Evolutionary conservation across 2,329 filamentous ascomycete species (phyloP).

Genomic region (Fusarium buxicola): DNA sequence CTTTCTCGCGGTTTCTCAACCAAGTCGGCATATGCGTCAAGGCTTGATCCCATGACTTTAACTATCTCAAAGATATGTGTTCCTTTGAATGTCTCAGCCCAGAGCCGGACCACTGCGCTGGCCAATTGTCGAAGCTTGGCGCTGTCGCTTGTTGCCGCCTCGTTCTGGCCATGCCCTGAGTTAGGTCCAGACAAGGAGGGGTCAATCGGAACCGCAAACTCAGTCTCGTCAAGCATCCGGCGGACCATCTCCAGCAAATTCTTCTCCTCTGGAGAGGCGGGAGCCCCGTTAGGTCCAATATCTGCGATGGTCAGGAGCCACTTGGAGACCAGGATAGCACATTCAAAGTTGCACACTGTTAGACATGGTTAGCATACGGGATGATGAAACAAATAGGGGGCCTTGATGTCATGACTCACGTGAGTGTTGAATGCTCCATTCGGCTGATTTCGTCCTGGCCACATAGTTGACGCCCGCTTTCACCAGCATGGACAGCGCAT

Average conservation of each 20-base stretch:
- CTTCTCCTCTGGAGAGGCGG: conserved; percentile 64
- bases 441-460: conserved; percentile 68
- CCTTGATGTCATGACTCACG: conserved; percentile 55
- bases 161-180: conserved; percentile 53
- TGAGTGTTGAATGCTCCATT: conserved; percentile 73
- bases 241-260: conserved; percentile 67
- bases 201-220: conserved; percentile 70
- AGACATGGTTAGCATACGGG: conserved; percentile 26
- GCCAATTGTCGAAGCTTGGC: conserved; percentile 67
- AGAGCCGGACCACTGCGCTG: conserved; percentile 68
- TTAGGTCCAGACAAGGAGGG: conserved; percentile 61
- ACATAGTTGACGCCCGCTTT: conserved; percentile 73
- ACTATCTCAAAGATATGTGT: conserved; percentile 71
- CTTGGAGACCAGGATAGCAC: conserved; percentile 69
- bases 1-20: conserved; percentile 66
- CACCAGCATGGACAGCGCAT: conserved; percentile 75
- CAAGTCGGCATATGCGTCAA: conserved; percentile 68
- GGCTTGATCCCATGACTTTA: conserved; percentile 66
- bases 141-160: conserved; percentile 60
- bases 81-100: conserved; percentile 72
- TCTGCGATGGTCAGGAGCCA: conserved; percentile 69
- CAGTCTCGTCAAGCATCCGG: conserved; percentile 70
- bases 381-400: neutral
- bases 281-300: conserved; percentile 62
- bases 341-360: conserved; percentile 70